Evolutionary conservation across 805 yeast genomes (phyloP), one percentile per base, ranked within the genome.

Genomic region (Priceomyces medius): DNA sequence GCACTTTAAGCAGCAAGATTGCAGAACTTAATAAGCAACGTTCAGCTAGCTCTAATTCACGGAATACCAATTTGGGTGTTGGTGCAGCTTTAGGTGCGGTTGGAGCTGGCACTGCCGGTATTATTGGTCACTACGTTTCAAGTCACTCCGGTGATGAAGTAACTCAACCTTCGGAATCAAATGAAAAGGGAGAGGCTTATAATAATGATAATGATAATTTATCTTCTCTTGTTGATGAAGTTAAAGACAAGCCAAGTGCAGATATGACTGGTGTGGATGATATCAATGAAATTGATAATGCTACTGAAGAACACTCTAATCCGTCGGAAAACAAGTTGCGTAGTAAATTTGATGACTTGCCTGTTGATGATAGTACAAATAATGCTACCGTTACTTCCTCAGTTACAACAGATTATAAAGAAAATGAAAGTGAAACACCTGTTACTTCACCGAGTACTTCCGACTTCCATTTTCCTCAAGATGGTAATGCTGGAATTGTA

Each of bases 361-460:
- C 29, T 14, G 52, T 46, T 14, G 40, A 37, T 21, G 58, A 43
- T 16, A 37, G 34, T 17, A 48, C 35, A 8, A 58, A 59, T n/a
- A 58, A 49, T 26, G 51, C 66, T 9, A 68, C 73, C 17, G 58
- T 66, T 2, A 49, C 61, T 3, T 69, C 74, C 13, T 58, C 67
- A n/a, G 63, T 55, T 16, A 50, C 55, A 6, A 58, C 70, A 7
- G 62, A 55, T 13, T 57, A 52, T 42, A 53, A 53, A 36, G 54
- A 52, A 20, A 52, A 50, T 1, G 71, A 59, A 9, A 53, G 54
- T 3, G 75, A 72, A 40, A 75, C 81, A 1, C 77, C 77, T 1
- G 63, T 72, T 16, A 74, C 77, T 39, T 59, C 81, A 34, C 77
- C 77, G 14, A 59, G 66, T 35, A 67, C 65, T 32, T 74, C 80